Base-by-base conservation (phyloP, 495 filamentous ascomycete genomes). In the Aspergillus ellipticus region DNA sequence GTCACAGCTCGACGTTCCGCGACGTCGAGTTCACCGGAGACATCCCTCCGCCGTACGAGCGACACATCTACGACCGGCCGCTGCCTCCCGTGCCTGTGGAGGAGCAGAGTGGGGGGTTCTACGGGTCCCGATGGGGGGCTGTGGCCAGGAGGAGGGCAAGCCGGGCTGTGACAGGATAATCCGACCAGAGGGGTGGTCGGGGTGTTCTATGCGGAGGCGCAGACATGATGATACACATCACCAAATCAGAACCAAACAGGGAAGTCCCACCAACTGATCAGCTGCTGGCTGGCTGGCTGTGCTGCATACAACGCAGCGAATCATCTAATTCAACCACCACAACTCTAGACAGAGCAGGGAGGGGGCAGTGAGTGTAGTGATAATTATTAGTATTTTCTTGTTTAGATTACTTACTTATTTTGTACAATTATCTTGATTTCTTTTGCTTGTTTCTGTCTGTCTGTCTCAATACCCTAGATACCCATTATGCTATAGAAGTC, bases 11-110 rank as follows among this genome's bases (percentile, higher is more conserved):
- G 13, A n/a, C 49, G 10, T 15, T n/a, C 16, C 17, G 19, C 26
- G 19, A n/a, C n/a, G 13, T 13, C 22, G 28, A 8, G 16, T 29
- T 28, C 13, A 11, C 31, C 42, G 17, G 33, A 19, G 48, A 64
- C 43, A 46, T 56, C 10, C 60, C 61, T 4, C 61, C 61, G 5
- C 61, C 61, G 7, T 64, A 64, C 47, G 61, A 60, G 33, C 41
- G 49, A 11, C 60, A 63, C 50, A 49, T 63, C 20, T 58, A 55
- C 21, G 60, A 66, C 37, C 57, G 41, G 20, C 56, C 56, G 10
- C n/a, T 60, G 15, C 33, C 43, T 21, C 51, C 56, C 11, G 3
- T 29, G 15, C 24, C 45, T 1, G 24, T 28, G 45, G 15, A 29
- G 16, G 22, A 13, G 22, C 13, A 16, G 45, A 48, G 4, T 9